Conservation (phyloP, 192 early-diverging fungal genomes). For the Coemansia sp. region DNA sequence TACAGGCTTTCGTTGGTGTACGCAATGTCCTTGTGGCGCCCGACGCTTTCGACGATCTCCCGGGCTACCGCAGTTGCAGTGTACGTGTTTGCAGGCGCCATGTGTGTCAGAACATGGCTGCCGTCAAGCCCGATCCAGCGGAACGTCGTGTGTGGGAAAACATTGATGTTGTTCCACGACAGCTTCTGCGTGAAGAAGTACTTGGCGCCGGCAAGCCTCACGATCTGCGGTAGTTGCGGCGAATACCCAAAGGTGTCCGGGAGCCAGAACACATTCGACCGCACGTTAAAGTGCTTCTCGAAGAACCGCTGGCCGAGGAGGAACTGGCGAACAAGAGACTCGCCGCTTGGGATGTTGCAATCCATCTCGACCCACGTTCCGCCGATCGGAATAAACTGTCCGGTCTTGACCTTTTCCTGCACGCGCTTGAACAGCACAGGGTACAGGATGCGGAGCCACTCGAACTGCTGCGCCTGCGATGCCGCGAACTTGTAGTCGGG, state of each 20-base stretch:
- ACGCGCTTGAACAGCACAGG: conserved; percentile 79
- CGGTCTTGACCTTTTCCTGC: conserved; percentile 63
- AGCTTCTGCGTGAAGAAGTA: conserved; percentile 99
- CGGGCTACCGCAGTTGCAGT: conserved; percentile 58
- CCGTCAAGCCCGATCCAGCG: conserved; percentile 90
- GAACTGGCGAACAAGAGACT: conserved; percentile 91
- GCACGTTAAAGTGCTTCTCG: conserved; percentile 70
- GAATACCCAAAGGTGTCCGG: conserved; percentile 95
- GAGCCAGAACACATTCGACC: conserved; percentile 85
- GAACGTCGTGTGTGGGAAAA: conserved; percentile 97
- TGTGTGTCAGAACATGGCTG: conserved; percentile 80
- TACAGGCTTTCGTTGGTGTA: conserved; percentile 83
- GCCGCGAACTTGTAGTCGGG: conserved; percentile 90
- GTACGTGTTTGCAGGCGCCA: conserved; percentile 90
- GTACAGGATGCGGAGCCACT: conserved; percentile 85
- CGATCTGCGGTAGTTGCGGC: conserved; percentile 90
- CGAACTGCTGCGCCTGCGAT: conserved; percentile 96
- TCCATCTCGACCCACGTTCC: conserved; percentile 99
- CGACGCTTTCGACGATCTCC: conserved; percentile 65
- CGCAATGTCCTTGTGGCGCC: conserved; percentile 84
- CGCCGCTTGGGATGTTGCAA: conserved; percentile 96
- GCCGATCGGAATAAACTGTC: conserved; percentile 91
- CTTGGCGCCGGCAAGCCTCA: conserved; percentile 69
- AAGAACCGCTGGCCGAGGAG: conserved; percentile 90
- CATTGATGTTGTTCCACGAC: conserved; percentile 99